These are phyloP conservation scores for Diaporthe amygdali DNA, from an alignment of 2,329 filamentous ascomycete species.

Conservation along the genomic window DNA sequence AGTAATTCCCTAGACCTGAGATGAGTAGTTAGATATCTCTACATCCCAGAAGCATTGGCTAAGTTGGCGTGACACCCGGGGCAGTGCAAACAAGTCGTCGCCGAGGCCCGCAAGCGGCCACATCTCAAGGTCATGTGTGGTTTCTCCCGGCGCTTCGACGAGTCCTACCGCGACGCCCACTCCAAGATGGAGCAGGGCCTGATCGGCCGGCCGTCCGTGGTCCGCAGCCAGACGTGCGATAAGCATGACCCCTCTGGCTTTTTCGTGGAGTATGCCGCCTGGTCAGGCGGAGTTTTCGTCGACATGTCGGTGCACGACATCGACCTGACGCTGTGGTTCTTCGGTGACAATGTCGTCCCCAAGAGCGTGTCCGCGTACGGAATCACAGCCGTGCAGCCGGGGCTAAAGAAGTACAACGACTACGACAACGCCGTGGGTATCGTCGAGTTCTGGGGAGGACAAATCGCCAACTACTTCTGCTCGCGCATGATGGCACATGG, in stretches of 20 bases:
- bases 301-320: conserved; percentile 76
- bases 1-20: background rate
- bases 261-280: conserved; percentile 71
- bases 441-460: conserved; percentile 68
- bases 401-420: conserved; percentile 61
- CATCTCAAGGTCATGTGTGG: conserved; percentile 71
- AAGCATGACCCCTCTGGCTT: conserved; percentile 69
- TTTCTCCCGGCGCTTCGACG: conserved; percentile 71
- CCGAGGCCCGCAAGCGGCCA: conserved; percentile 58
- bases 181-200: conserved; percentile 55
- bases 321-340: conserved; percentile 69
- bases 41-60: background rate
- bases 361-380: conserved; percentile 62
- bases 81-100: conserved; percentile 52
- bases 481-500: conserved; percentile 72
- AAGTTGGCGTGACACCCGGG: background rate
- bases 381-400: conserved; percentile 64
- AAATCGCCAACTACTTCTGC: conserved; percentile 68
- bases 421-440: conserved; percentile 68
- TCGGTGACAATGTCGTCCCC: conserved; percentile 53
- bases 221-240: conserved; percentile 72
- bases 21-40: no score
- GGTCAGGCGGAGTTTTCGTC: conserved; percentile 72
- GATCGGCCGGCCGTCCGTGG: conserved; percentile 64
- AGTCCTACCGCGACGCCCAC: conserved; percentile 66